Evolutionary conservation across 805 yeast genomes (phyloP).

Genomic region (Blastobotrys parvus): DNA sequence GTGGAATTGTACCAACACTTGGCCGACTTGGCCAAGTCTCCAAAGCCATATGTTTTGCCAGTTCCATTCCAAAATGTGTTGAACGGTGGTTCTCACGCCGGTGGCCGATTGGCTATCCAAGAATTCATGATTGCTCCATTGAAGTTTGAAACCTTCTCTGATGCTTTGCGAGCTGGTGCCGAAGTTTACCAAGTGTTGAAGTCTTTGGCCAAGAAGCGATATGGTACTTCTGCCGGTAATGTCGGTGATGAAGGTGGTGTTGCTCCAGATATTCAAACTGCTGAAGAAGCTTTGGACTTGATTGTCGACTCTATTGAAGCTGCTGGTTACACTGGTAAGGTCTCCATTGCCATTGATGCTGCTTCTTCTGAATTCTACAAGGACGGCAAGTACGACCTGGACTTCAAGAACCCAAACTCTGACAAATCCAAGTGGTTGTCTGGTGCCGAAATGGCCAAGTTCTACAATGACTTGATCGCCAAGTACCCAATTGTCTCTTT

Average conservation of each 20-base stretch:
- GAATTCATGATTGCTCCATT: conserved; percentile 99
- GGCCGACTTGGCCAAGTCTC: conserved; percentile 69
- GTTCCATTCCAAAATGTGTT: conserved; percentile 98
- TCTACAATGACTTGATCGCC: conserved; percentile 70
- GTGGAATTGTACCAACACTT: conserved; percentile 92
- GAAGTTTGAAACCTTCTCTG: conserved; percentile 83
- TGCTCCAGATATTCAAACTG: conserved; percentile 94
- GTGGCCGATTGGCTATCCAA: conserved; percentile 98
- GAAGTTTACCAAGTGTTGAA: conserved; percentile 98
- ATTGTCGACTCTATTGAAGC: conserved; percentile 79
- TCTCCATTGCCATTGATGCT: conserved; percentile 88
- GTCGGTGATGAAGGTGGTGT: conserved; percentile 99
- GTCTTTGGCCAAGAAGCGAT: conserved; percentile 83
- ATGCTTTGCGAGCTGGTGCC: conserved; percentile 93
- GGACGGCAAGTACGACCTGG: conserved; percentile 95
- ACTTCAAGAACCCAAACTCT: conserved; percentile 94
- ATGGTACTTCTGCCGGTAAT: conserved; percentile 98
- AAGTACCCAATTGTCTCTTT: conserved; percentile 97
- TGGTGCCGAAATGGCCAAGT: conserved; percentile 77
- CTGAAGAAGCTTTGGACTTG: conserved; percentile 96
- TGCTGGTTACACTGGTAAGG: conserved; percentile 94
- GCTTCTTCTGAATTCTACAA: conserved; percentile 98
- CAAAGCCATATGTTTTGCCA: conserved; percentile 85
- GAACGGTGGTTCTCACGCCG: conserved; percentile 99
- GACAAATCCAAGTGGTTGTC: conserved; percentile 86